These are phyloP conservation scores for Grigorovia yakushimaensis DNA, from an alignment of 805 yeast species.

Conservation along the genomic window DNA sequence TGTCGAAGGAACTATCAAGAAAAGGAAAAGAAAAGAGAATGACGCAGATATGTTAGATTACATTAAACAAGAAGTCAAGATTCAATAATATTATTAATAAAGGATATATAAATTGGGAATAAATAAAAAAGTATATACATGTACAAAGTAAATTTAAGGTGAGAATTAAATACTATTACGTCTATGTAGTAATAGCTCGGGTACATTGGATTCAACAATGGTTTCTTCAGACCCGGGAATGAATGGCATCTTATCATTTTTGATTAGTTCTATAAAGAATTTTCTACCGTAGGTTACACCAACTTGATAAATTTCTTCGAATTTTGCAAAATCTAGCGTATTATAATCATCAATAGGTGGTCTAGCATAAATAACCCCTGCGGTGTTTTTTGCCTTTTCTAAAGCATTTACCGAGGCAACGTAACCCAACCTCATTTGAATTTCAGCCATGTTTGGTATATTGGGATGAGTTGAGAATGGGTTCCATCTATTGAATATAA, in stretches of 20 bases:
- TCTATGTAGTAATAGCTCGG: constrained; percentile 34
- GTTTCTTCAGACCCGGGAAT: constrained; percentile 43
- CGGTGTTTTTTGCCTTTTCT: constrained; percentile 73
- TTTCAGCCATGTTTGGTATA: constrained; percentile 90
- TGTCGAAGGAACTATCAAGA: constrained; percentile 18
- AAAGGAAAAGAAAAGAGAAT: constrained; percentile 8
- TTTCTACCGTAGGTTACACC: constrained; percentile 67
- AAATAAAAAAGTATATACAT: background rate
- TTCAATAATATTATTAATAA: background rate
- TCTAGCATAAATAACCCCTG: constrained; percentile 78
- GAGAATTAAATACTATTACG: constrained; percentile 51
- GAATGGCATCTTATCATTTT: constrained; percentile 46
- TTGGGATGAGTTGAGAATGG: constrained; percentile 82
- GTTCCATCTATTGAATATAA: constrained; percentile 73
- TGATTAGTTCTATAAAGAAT: constrained; percentile 42
- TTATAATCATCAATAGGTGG: constrained; percentile 93
- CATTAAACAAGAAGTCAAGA: constrained; percentile 1
- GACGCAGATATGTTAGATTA: background rate
- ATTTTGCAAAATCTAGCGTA: constrained; percentile 84
- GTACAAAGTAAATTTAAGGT: background rate
- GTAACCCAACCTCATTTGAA: constrained; percentile 85
- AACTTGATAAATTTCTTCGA: constrained; percentile 77
- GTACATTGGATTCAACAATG: constrained; percentile 20
- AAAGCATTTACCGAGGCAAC: constrained; percentile 92
- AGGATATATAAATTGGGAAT: background rate